A percentile compares a stretch with the other conserved stretches of the same genome.
These are phyloP conservation scores for Leishmania turanica DNA, from an alignment of 208 protist genomes.

Conservation along the genomic window DNA sequence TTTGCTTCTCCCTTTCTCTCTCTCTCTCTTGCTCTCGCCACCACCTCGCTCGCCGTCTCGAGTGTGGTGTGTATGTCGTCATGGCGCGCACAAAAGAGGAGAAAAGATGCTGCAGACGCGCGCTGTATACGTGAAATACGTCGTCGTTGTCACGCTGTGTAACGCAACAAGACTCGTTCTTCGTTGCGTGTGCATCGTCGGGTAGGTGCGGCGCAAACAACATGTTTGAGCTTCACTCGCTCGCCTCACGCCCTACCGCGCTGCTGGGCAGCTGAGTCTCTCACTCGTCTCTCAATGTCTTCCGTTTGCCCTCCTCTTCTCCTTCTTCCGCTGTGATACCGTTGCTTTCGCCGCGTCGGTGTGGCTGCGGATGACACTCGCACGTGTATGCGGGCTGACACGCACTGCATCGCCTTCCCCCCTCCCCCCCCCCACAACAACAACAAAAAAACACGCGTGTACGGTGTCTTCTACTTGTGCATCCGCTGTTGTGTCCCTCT, in stretches of 20 bases:
- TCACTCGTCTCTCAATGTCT: not conserved
- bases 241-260: not conserved
- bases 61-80: not conserved
- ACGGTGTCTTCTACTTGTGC: not conserved
- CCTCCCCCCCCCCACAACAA: too few relatives aligned
- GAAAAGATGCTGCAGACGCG: not conserved
- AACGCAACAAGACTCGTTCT: not conserved
- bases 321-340: not conserved
- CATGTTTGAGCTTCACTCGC: not conserved
- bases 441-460: not conserved
- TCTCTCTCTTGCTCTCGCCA: not conserved
- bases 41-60: not conserved
- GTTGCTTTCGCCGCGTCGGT: not conserved
- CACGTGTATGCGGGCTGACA: not conserved
- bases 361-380: not conserved
- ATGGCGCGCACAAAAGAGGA: not conserved
- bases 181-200: not conserved
- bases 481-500: not conserved
- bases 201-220: not conserved
- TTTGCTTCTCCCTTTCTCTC: not conserved
- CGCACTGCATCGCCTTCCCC: not conserved
- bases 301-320: not conserved
- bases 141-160: not conserved
- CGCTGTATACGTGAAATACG: not conserved
- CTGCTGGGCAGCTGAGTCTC: not conserved